phyloP scores from a whole-genome alignment of 257 asterid species.

The Capsicum pubescens region DNA sequence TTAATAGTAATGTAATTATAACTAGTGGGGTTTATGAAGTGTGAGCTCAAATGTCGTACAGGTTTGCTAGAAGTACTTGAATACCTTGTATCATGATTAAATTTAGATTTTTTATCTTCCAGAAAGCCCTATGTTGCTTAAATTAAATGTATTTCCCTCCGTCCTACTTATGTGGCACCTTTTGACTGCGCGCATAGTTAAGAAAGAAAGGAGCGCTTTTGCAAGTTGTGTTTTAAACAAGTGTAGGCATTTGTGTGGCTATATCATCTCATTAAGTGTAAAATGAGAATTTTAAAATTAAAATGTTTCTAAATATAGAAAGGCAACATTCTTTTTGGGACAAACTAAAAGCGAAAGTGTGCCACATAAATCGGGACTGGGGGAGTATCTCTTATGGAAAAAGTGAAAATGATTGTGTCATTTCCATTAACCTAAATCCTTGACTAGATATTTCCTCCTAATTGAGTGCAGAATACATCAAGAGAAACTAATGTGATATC shows the following conservation, averaged over 20 bases:
- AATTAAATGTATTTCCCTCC: neutral
- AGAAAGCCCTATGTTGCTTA: neutral
- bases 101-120: neutral
- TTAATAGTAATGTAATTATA: neutral
- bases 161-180: neutral
- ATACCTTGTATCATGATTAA: slow-evolving; percentile 2
- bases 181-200: neutral
- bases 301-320: neutral
- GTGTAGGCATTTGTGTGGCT: neutral
- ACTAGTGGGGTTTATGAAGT: slow-evolving; percentile 18
- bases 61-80: slow-evolving; percentile 9
- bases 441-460: neutral
- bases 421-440: slow-evolving; percentile 7
- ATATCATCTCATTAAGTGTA: neutral
- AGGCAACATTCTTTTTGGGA: neutral
- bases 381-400: slow-evolving; percentile 1
- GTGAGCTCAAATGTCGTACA: neutral
- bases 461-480: too few species aligned
- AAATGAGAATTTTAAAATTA: slow-evolving; percentile 5
- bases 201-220: neutral
- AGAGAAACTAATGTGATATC: too few species aligned
- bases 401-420: neutral
- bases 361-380: neutral
- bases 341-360: neutral
- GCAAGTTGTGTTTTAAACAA: neutral